Evolutionary conservation across 164 flowering plant species (phyloP).

Genomic region (Umbilicus rupestris): DNA sequence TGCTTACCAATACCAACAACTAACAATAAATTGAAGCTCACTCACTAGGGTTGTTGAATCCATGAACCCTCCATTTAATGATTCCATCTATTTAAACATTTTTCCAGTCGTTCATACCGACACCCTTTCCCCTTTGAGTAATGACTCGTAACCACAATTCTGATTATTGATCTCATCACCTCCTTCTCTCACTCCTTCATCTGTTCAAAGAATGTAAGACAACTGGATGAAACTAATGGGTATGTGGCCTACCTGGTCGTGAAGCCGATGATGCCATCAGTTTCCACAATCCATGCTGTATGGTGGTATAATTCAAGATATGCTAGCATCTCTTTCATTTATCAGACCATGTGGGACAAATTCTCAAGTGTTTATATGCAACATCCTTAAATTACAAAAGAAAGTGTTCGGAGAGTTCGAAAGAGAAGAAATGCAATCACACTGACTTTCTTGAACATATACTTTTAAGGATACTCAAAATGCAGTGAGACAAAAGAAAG

Average conservation of each 20-base stretch:
- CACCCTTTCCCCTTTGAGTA: conserved; percentile 11
- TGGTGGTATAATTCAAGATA: too few relatives aligned
- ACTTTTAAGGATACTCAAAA: too few relatives aligned
- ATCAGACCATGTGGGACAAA: too few relatives aligned
- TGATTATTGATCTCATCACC: background rate
- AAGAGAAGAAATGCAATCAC: too few relatives aligned
- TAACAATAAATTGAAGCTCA: conserved; percentile 23
- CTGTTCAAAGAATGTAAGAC: background rate
- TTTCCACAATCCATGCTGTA: too few relatives aligned
- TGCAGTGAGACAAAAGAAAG: too few relatives aligned
- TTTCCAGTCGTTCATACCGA: conserved; percentile 15
- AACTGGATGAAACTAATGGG: background rate
- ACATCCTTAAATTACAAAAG: too few relatives aligned
- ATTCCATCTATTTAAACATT: conserved; percentile 11
- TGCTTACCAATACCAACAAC: conserved; percentile 31
- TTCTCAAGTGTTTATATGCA: too few relatives aligned
- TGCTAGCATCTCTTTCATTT: too few relatives aligned
- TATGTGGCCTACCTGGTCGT: background rate
- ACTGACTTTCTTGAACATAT: too few relatives aligned
- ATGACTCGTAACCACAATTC: background rate
- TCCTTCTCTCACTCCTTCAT: background rate
- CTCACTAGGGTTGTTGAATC: conserved; percentile 22
- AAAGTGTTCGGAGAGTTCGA: too few relatives aligned
- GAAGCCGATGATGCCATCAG: background rate
- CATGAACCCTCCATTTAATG: conserved; percentile 29